phyloP scores from a whole-genome alignment of 306 rosid genomes.

The Corylus avellana region DNA sequence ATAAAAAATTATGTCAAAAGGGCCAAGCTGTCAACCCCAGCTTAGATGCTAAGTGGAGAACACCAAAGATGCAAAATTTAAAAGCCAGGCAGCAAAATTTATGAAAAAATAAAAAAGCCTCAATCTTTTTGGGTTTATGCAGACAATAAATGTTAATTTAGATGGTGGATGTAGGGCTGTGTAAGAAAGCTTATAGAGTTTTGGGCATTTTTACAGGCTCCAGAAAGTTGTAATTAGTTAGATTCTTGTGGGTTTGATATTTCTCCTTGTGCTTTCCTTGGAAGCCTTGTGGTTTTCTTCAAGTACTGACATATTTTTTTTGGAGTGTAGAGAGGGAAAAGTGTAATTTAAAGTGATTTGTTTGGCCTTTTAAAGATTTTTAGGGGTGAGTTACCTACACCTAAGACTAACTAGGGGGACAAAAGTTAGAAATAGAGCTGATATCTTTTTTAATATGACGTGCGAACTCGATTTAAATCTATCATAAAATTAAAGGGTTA shows the following conservation, averaged over 20 bases:
- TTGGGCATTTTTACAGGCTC: not conserved
- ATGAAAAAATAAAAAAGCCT: not conserved
- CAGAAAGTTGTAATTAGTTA: not conserved
- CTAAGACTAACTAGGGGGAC: no score
- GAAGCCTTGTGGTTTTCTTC: not conserved
- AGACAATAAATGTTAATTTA: not conserved
- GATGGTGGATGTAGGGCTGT: not conserved
- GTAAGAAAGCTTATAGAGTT: not conserved
- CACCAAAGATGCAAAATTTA: not conserved
- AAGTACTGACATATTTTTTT: no score
- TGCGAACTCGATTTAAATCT: no score
- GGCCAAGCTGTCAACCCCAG: not conserved
- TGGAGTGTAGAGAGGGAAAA: no score
- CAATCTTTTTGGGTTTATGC: not conserved
- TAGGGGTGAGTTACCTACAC: no score
- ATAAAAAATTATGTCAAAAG: no score
- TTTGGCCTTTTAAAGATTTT: no score
- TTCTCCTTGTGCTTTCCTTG: not conserved
- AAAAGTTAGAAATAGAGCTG: no score
- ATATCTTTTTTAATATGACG: no score
- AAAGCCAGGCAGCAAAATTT: no score
- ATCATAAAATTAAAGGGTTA: no score
- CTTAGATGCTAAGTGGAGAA: not conserved
- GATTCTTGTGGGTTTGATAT: not conserved
- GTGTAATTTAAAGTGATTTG: no score